Base-by-base conservation (phyloP, 1,284 basidiomycete genomes). In the Cutaneotrichosporon mucoides region DNA sequence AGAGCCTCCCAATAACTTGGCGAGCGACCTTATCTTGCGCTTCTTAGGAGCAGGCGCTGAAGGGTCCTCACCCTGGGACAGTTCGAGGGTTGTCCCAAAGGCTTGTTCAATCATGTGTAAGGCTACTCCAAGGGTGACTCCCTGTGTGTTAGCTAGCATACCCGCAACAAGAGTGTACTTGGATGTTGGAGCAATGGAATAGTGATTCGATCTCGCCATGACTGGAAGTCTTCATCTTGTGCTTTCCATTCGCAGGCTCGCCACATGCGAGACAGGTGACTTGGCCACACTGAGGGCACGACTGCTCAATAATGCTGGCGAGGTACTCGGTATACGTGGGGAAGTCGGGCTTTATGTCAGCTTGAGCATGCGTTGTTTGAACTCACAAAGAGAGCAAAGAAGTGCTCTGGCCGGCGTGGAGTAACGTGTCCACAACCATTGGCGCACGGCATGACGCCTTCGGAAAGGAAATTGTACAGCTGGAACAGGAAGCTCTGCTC, bases 401-500 rank as follows among this genome's bases (percentile, higher is more conserved):
- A 92, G 71, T 93, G 86, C 42, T 82, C 82, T 73, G 86, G 88
- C 56, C 82, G 80, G 46, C 89, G 83, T 24, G 77, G 68, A 41
- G 87, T 76, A 37, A 79, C 76, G 54, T 81, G 79, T 16, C 87
- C 87, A 76, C 90, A 92, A 36, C 83, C 82, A 65, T 86, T 82
- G 11, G 90, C 87, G 76, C 91, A 93, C 3, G 78, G 70, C 71
- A 87, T 86, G 52, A 78, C 71, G 7, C 84, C 84, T 54, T 84
- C 83, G 63, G 83, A 84, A 45, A 93, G 80, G 62, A 86, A 82
- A 53, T 84, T 84, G 75, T 92, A 94, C 37, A 92, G 83, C 65
- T 85, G 84, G 78, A 94, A 94, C 55, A 95, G 80, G 75, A 88
- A 89, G 60, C 85, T 86, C 72, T 95, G 92, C 75, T 94, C 92